Evolutionary conservation across 179 eudicot genomes (phyloP), one percentile per base, ranked within the genome.

Genomic region (Silene coronaria): DNA sequence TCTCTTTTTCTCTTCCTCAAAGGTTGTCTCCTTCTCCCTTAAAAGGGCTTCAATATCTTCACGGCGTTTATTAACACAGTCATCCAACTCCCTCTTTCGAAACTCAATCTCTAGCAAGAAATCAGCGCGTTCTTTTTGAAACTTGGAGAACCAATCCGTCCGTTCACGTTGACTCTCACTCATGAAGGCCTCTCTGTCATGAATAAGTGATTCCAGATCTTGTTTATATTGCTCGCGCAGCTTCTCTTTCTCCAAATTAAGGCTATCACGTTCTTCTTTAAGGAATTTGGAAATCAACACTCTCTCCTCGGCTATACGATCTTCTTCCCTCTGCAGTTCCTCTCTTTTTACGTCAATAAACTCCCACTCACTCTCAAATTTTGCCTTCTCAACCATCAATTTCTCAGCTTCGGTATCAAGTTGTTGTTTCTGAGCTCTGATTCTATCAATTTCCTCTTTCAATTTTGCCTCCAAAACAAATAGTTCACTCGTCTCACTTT

Each of bases 291-390:
- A 78, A 38, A 89, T 86, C 8, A 76, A 75, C n/a, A 69, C 59
- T 83, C 85, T 89, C 86, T 92, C 97, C 72, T 80, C 89, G 79
- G 86, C 89, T 74, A 92, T 80, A 73, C 84, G 87, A 67, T 89
- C 95, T 70, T 88, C 91, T 73, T 91, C 97, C 75, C 85, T 89
- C 53, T 70, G 78, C 30, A 95, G 75, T 76, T 92, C 97, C 70
- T 80, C 89, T 76, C 96, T 86, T 86, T 92, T 95, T 83, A 88
- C 99, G 77, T 95, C 97, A 75, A 95, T 92, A 59, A 80, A 60
- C 66, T 95, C 95, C 97, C 97, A 95, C 73, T 95, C 95, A 68
- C 87, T 80, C 84, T 95, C 97, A 71, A 95, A 92, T 45, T 90
- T 90, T 34, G 89, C 88, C 83, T 95, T 92, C 81, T 86, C 93